These are phyloP conservation scores for Melocanna baccifera DNA, from an alignment of 176 grass and related monocot species.

Conservation along the genomic window DNA sequence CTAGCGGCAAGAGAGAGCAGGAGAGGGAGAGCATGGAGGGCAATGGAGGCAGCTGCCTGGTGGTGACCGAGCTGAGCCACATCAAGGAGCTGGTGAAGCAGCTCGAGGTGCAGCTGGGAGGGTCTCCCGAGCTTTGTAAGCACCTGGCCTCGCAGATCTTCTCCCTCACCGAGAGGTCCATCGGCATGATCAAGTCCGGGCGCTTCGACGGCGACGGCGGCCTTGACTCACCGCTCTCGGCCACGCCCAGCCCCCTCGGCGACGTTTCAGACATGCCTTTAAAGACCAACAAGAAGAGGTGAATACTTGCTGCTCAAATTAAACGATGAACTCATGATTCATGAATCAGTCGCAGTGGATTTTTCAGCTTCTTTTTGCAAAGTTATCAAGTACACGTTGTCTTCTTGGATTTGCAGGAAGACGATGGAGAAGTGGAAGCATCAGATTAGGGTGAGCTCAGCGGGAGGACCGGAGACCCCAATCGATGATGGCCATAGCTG, in stretches of 20 bases:
- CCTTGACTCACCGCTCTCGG: conserved; percentile 17
- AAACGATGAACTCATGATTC: background rate
- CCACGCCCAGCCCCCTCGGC: conserved; percentile 33
- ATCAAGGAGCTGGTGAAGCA: conserved; percentile 54
- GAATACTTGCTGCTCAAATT: background rate
- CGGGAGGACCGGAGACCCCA: conserved; percentile 26
- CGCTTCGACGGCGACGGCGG: background rate
- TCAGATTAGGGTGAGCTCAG: conserved; percentile 47
- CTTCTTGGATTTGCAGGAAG: conserved; percentile 41
- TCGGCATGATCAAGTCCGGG: conserved; percentile 44
- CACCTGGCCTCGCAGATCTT: conserved; percentile 39
- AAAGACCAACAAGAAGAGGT: conserved; percentile 43
- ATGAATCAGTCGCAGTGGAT: background rate
- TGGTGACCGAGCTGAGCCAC: conserved; percentile 47
- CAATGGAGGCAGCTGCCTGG: conserved; percentile 25
- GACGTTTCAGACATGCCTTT: conserved; percentile 44
- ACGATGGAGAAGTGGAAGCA: conserved; percentile 24
- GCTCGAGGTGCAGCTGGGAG: conserved; percentile 39
- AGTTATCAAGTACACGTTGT: background rate
- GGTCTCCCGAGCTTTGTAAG: conserved; percentile 34
- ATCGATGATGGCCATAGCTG: conserved; percentile 73
- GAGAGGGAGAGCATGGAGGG: conserved; percentile 32
- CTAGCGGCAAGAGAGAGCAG: background rate
- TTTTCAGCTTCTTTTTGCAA: background rate
- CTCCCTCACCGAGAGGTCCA: conserved; percentile 41